Evolutionary conservation across 2,329 filamentous ascomycete genomes (phyloP).

Genomic region (Onygenales sp.): DNA sequence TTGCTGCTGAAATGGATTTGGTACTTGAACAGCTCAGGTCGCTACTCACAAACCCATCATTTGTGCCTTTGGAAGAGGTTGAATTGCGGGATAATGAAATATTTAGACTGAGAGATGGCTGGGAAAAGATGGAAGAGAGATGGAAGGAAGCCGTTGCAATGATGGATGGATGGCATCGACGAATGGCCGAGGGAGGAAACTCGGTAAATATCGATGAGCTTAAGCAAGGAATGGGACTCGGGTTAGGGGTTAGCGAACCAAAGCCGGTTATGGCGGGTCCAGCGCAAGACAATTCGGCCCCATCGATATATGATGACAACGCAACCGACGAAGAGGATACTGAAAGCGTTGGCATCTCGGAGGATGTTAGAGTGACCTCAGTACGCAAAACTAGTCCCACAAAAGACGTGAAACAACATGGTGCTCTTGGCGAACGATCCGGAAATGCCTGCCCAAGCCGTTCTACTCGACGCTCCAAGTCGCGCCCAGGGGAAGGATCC

Average conservation of each 20-base stretch:
- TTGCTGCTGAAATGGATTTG: constrained; percentile 64
- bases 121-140: constrained; percentile 85
- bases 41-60: constrained; percentile 88
- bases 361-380: constrained; percentile 7
- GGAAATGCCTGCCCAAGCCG: constrained; percentile 2
- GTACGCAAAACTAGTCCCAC: background rate
- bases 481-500: background rate
- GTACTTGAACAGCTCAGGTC: constrained; percentile 73
- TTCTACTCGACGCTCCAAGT: background rate
- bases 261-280: constrained; percentile 14
- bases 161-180: constrained; percentile 84
- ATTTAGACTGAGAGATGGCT: constrained; percentile 66
- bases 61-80: constrained; percentile 91
- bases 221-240: constrained; percentile 33
- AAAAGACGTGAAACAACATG: constrained; percentile 1
- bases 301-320: constrained; percentile 16
- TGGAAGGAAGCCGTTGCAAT: constrained; percentile 85
- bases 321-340: constrained; percentile 12
- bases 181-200: constrained; percentile 48
- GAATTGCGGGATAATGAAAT: constrained; percentile 91
- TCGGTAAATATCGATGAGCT: constrained; percentile 35
- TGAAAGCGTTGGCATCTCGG: constrained; percentile 11
- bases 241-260: constrained; percentile 22
- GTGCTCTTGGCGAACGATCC: constrained; percentile 3
- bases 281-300: background rate